phyloP scores from a whole-genome alignment of 345 rosid species.

The Mallotus nudiflorus region DNA sequence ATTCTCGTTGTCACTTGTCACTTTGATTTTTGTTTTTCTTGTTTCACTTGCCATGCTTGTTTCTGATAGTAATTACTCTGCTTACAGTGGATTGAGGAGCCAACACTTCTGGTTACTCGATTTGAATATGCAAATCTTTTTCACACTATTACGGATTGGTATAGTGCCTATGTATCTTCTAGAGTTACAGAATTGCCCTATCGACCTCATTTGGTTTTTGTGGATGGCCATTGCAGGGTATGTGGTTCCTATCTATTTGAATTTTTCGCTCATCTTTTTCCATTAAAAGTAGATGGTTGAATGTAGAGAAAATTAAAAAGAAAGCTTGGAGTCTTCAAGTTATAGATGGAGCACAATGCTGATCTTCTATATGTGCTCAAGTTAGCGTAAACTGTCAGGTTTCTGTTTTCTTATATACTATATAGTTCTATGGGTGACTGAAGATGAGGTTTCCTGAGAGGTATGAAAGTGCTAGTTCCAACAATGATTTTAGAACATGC shows the following conservation, averaged over 20 bases:
- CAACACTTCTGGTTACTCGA: slow-evolving; percentile 66
- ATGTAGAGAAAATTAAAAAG: not conserved
- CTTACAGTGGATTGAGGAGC: slow-evolving; percentile 91
- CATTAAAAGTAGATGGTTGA: not conserved
- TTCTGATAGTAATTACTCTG: slow-evolving; percentile 15
- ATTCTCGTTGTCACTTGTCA: not conserved
- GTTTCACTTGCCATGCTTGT: not conserved
- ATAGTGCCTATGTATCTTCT: slow-evolving; percentile 81
- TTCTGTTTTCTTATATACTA: too few relatives aligned
- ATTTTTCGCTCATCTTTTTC: not conserved
- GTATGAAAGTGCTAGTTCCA: not conserved
- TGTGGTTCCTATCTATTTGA: slow-evolving; percentile 17
- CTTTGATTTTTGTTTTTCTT: not conserved
- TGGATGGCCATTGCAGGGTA: slow-evolving; percentile 89
- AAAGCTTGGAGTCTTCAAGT: not conserved
- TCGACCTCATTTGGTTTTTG: slow-evolving; percentile 78
- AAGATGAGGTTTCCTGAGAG: too few relatives aligned
- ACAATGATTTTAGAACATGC: not conserved
- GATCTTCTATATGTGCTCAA: not conserved
- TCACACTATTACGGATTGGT: slow-evolving; percentile 96
- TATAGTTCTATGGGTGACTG: too few relatives aligned
- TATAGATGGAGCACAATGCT: not conserved
- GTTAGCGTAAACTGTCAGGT: too few relatives aligned
- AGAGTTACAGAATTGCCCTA: slow-evolving; percentile 80
- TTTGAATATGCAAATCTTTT: slow-evolving; percentile 92